Evolutionary conservation across 345 rosid species (phyloP), one percentile per base, ranked within the genome.

Genomic region (Eucalyptus marginata): DNA sequence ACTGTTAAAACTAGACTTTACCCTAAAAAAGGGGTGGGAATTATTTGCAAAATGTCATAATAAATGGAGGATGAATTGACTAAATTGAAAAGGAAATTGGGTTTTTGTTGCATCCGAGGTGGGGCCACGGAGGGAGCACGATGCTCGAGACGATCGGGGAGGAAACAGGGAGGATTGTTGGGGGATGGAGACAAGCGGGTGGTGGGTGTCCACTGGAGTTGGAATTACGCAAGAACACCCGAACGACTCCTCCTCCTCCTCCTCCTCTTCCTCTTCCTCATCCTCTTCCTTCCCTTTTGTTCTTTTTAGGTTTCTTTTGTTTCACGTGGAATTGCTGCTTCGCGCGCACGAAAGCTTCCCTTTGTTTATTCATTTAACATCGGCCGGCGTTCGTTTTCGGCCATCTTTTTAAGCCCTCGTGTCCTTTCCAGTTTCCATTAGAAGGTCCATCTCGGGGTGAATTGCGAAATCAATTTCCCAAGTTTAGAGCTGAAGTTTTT

Each of bases 171-270:
- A 29, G 29, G 24, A 46, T 25, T 40, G 49, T 52, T 29, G 56
- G 64, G 64, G 47, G 87, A 50, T 86, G 17, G 36, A 16, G 87
- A n/a, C 62, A 25, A n/a, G 36, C 40, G 71, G 51, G 33, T 46
- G 89, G 50, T 88, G 81, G 27, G 47, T 25, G 52, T 36, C 56
- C 86, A 40, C 51, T 88, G 49, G 89, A 88, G 89, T 88, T 80
- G 86, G 58, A 88, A 31, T 80, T 11, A 88, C 81, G 89, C 89
- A 88, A 86, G 44, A 16, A 40, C 83, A 1, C 83, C 43, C 83
- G 47, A 76, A 76, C 58, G 58, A 52, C 56, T 52, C 56, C 22
- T 51, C 56, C 58, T 52, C 54, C 54, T 50, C 52, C 17, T 50
- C 54, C 20, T 51, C 56, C 8, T 52, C 56, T 1, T 52, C 24